Evolutionary conservation across 192 early-diverging fungal genomes (phyloP).

Genomic region (Dimargaris cristalligena): DNA sequence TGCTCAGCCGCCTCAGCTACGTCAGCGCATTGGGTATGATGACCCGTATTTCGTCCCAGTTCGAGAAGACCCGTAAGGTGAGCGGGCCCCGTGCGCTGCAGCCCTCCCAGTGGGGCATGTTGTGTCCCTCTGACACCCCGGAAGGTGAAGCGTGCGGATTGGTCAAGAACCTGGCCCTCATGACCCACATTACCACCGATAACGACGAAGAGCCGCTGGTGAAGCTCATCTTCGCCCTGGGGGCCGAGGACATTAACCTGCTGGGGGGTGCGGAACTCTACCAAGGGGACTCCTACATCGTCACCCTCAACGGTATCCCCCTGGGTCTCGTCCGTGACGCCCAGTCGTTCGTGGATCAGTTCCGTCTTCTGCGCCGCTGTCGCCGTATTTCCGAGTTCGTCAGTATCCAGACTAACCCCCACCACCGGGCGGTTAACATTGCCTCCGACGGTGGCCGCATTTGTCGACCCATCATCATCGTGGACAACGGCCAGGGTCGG

Average conservation of each 20-base stretch:
- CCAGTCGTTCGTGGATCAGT: constrained; percentile 68
- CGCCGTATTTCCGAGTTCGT: constrained; percentile 85
- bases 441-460: constrained; percentile 89
- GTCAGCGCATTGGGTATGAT: constrained; percentile 94
- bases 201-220: constrained; percentile 67
- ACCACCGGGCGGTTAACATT: constrained; percentile 75
- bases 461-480: constrained; percentile 91
- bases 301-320: constrained; percentile 88
- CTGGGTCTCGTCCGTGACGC: constrained; percentile 74
- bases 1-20: constrained; percentile 80
- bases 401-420: constrained; percentile 69
- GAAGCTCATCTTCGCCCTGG: constrained; percentile 65
- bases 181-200: constrained; percentile 97
- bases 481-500: constrained; percentile 45
- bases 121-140: constrained; percentile 93
- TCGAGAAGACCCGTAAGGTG: constrained; percentile 97
- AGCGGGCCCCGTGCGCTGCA: constrained; percentile 91
- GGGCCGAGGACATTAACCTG: constrained; percentile 83
- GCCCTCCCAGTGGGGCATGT: constrained; percentile 95
- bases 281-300: constrained; percentile 55
- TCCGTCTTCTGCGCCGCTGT: constrained; percentile 68
- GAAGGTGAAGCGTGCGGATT: constrained; percentile 97
- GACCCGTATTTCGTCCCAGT: constrained; percentile 90
- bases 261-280: constrained; percentile 80
- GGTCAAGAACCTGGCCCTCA: constrained; percentile 92